These are phyloP conservation scores for Raphanus hybrid DNA, from an alignment of 441 rosid genomes.

Conservation along the genomic window DNA sequence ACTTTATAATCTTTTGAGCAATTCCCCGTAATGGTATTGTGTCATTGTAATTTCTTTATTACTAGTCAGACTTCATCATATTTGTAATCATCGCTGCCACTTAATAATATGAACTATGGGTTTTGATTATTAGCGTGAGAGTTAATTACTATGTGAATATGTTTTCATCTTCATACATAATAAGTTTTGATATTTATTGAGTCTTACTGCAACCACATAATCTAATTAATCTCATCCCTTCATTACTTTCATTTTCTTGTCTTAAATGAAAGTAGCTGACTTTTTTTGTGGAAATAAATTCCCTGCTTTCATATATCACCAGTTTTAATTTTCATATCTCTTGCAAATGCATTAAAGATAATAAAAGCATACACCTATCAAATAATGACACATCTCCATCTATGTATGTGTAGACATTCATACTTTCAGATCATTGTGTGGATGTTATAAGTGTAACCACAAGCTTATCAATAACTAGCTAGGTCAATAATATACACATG, in stretches of 20 bases:
- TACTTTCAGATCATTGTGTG: slow-evolving; percentile 27
- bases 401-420: slow-evolving; percentile 3
- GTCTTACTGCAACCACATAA: slow-evolving; percentile 18
- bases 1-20: neutral
- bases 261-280: slow-evolving; percentile 30
- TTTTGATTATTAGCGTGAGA: neutral
- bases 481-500: neutral
- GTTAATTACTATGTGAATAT: neutral
- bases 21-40: neutral
- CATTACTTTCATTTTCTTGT: neutral
- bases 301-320: neutral
- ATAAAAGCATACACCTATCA: slow-evolving; percentile 29
- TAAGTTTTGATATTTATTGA: neutral
- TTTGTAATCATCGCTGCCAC: neutral
- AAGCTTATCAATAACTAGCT: neutral
- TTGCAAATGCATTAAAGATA: slow-evolving; percentile 8
- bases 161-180: neutral
- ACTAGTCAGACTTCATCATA: neutral
- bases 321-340: slow-evolving; percentile 12
- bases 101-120: neutral
- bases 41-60: slow-evolving; percentile 10
- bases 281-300: slow-evolving; percentile 10
- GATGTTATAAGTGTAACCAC: slow-evolving; percentile 15
- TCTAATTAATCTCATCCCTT: neutral
- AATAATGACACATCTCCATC: slow-evolving; percentile 12